Evolutionary conservation across 2,329 filamentous ascomycete genomes (phyloP).

Genomic region (Parastagonospora nodorum): DNA sequence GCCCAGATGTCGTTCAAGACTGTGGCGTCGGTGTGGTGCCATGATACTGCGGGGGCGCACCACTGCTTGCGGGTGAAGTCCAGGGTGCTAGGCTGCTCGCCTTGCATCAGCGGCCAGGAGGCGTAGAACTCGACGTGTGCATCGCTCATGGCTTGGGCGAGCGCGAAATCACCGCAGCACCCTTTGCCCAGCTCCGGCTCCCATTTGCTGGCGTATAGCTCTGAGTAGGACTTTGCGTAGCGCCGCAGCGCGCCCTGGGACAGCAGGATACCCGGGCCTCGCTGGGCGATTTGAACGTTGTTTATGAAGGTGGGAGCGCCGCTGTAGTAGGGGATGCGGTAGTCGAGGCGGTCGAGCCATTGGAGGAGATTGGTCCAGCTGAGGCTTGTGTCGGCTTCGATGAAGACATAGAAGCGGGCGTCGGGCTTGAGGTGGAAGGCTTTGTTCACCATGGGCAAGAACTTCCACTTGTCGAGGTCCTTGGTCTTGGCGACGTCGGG

Average conservation of each 20-base stretch:
- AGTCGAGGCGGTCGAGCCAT: conserved; percentile 47
- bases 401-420: conserved; percentile 40
- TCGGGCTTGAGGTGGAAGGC: conserved; percentile 45
- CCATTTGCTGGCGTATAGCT: conserved; percentile 40
- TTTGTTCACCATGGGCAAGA: conserved; percentile 60
- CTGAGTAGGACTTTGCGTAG: conserved; percentile 38
- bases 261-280: conserved; percentile 50
- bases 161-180: conserved; percentile 47
- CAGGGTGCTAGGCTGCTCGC: conserved; percentile 48
- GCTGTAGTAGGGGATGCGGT: conserved; percentile 49
- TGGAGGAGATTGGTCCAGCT: conserved; percentile 47
- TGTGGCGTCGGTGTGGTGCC: conserved; percentile 35
- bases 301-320: conserved; percentile 47
- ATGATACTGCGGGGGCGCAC: conserved; percentile 50
- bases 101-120: conserved; percentile 51
- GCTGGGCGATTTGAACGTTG: conserved; percentile 48
- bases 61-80: conserved; percentile 48
- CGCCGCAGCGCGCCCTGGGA: conserved; percentile 47
- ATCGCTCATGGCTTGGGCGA: conserved; percentile 41
- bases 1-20: conserved; percentile 38
- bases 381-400: conserved; percentile 42
- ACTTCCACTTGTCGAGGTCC: conserved; percentile 64
- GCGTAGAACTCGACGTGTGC: conserved; percentile 44
- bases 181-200: conserved; percentile 35
- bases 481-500: conserved; percentile 50